Conservation (phyloP, 2,329 filamentous ascomycete genomes). For the Westerdykella aurantiaca region DNA sequence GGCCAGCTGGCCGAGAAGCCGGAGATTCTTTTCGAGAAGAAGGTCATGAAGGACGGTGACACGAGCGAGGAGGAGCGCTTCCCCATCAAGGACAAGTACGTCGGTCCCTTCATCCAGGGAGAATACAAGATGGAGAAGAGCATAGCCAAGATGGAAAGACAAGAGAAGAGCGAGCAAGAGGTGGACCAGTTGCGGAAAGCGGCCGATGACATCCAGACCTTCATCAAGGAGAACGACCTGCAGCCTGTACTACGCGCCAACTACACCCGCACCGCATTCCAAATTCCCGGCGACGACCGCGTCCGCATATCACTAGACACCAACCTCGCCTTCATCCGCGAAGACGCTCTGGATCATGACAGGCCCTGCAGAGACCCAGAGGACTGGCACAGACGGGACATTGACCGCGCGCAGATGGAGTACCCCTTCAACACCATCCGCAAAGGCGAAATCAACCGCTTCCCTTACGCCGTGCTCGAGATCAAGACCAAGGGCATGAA, state of each 20-base stretch:
- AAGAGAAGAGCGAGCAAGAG: conserved; percentile 61
- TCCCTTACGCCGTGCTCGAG: conserved; percentile 86
- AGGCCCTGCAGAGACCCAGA: conserved; percentile 84
- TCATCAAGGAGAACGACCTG: conserved; percentile 70
- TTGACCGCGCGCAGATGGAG: conserved; percentile 74
- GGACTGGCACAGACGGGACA: conserved; percentile 86
- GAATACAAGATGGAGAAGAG: conserved; percentile 91
- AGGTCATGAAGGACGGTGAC: conserved; percentile 71
- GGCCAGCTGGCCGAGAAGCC: conserved; percentile 73
- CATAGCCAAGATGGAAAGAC: conserved; percentile 74
- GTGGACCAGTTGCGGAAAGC: conserved; percentile 65
- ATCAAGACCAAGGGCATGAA: conserved; percentile 74
- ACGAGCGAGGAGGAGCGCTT: conserved; percentile 74
- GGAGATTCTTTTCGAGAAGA: conserved; percentile 83
- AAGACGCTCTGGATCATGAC: conserved; percentile 67
- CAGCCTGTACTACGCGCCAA: conserved; percentile 85
- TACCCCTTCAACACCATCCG: conserved; percentile 85
- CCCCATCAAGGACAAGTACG: conserved; percentile 87
- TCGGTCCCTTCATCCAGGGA: conserved; percentile 78
- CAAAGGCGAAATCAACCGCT: conserved; percentile 83
- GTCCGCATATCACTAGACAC: conserved; percentile 92
- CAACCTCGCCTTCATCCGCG: conserved; percentile 77
- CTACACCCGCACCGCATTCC: conserved; percentile 91
- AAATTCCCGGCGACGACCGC: conserved; percentile 86
- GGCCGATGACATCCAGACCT: conserved; percentile 70